Conservation (phyloP, 441 rosid genomes). For the Adansonia grandidieri region DNA sequence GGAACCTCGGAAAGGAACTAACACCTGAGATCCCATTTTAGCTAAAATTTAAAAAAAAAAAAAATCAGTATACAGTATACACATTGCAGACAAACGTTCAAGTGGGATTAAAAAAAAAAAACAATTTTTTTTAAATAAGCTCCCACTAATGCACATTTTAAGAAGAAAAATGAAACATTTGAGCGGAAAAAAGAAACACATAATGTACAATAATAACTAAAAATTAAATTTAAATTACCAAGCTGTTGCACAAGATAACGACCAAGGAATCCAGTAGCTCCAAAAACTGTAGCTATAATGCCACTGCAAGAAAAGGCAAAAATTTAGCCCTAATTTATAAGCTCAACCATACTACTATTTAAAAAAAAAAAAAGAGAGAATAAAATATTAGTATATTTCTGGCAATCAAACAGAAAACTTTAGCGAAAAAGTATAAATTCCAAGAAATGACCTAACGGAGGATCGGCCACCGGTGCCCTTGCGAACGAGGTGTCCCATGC, state of each 20-base stretch:
- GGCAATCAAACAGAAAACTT: slow-evolving; percentile 1
- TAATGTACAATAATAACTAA: neutral
- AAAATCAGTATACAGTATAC: neutral
- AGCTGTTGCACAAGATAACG: slow-evolving; percentile 98
- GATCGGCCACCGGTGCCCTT: slow-evolving; percentile 99
- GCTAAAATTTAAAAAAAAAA: slow-evolving; percentile 50
- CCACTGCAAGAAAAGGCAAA: slow-evolving; percentile 62
- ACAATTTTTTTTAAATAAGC: neutral
- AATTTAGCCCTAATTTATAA: neutral
- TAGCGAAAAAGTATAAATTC: neutral
- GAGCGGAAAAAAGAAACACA: neutral
- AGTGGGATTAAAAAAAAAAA: neutral
- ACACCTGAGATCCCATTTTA: slow-evolving; percentile 97
- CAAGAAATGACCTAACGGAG: slow-evolving; percentile 76
- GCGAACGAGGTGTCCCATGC: slow-evolving; percentile 83
- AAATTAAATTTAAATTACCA: slow-evolving; percentile 58
- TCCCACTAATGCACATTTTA: neutral
- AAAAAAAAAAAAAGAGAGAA: neutral
- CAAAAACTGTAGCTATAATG: slow-evolving; percentile 92
- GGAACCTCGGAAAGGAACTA: slow-evolving; percentile 95
- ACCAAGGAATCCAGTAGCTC: slow-evolving; percentile 98
- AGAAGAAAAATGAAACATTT: slow-evolving; percentile 10
- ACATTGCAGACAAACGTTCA: neutral
- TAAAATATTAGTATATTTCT: neutral
- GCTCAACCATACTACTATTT: neutral